Conservation (phyloP, 2,329 filamentous ascomycete genomes). For the Ophiostoma perfectum region DNA sequence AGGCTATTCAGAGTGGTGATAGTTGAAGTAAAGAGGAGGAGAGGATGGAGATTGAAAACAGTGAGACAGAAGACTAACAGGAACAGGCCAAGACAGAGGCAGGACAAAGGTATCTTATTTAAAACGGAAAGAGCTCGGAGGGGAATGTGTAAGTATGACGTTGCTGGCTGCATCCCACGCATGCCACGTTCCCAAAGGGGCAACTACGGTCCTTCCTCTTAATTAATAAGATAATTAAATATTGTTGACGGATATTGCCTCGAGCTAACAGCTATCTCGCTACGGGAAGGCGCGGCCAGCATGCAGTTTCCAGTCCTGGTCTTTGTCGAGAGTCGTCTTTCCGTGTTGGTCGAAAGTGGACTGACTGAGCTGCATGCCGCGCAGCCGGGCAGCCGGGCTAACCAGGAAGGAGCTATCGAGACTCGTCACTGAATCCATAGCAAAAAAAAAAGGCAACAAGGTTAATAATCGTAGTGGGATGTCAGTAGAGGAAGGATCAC, state of each 20-base stretch:
- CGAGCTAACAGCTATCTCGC: background rate
- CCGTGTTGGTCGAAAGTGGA: background rate
- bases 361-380: background rate
- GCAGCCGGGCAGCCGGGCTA: background rate
- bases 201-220: constrained; percentile 1
- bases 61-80: background rate
- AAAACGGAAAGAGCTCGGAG: constrained; percentile 13
- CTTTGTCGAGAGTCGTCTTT: background rate
- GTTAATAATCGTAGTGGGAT: too few relatives aligned
- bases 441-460: background rate
- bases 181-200: constrained; percentile 11
- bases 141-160: constrained; percentile 16
- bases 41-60: background rate
- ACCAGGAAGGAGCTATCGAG: constrained; percentile 5
- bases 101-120: background rate
- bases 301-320: background rate
- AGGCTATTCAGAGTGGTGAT: background rate
- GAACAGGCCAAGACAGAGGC: background rate
- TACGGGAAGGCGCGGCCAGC: background rate
- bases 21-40: background rate
- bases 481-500: too few relatives aligned
- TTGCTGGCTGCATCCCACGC: constrained; percentile 13
- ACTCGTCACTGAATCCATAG: background rate
- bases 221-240: background rate
- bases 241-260: background rate